Conservation (phyloP, 352 stramenopile genomes). For the Pythium brachiatum region DNA sequence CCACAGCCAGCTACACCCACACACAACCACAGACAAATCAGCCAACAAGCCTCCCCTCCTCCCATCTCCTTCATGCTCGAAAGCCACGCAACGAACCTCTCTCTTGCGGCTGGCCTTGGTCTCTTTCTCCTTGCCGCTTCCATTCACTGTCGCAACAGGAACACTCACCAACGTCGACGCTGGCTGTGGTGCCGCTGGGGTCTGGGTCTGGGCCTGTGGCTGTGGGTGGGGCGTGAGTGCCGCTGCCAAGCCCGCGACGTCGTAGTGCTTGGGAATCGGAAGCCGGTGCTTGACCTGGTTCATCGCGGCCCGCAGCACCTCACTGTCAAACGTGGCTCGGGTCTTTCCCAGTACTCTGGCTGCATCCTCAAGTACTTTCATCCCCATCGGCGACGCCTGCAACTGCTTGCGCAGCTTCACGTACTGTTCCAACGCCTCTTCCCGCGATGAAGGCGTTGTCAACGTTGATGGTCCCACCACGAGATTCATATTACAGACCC, state of each 20-base stretch:
- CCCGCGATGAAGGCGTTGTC: conserved; percentile 30
- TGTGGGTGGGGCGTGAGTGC: conserved; percentile 2
- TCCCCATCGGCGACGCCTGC: conserved; percentile 22
- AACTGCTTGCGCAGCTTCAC: conserved; percentile 35
- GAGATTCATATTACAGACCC: conserved; percentile 57
- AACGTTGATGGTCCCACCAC: conserved; percentile 40
- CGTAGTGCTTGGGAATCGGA: conserved; percentile 31
- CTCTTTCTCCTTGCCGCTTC: conserved; percentile 10
- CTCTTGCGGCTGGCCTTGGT: conserved; percentile 17
- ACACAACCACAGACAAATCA: not conserved
- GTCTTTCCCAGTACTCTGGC: not conserved
- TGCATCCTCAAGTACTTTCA: conserved; percentile 29
- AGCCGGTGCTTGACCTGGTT: conserved; percentile 43
- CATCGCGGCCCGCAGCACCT: conserved; percentile 39
- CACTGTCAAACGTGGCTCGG: conserved; percentile 20
- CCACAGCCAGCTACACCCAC: conserved; percentile 13
- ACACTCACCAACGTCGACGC: not conserved
- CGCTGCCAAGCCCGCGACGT: conserved; percentile 19
- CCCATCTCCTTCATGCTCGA: too few relatives aligned
- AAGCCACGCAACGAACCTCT: conserved; percentile 13
- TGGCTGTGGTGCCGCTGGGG: not conserved
- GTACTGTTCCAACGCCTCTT: conserved; percentile 47
- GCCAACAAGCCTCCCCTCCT: not conserved
- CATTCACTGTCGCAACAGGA: not conserved
- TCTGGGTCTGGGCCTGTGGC: not conserved